phyloP scores from a whole-genome alignment of 148 eudicot species.

The Arbutus unedo region DNA sequence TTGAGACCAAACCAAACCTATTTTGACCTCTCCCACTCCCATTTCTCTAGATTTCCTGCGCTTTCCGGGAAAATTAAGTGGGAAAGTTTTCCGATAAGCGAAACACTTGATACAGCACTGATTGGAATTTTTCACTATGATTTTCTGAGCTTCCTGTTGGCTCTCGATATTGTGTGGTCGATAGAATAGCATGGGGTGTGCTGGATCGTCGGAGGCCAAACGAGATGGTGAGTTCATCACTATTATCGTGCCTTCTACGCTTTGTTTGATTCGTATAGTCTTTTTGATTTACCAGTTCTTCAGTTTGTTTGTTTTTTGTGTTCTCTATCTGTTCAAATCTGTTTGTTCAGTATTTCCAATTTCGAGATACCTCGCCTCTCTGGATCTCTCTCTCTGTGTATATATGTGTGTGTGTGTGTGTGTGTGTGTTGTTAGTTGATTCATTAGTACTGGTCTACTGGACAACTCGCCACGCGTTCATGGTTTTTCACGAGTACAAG shows the following conservation, averaged over 20 bases:
- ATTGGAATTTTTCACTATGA: constrained; percentile 2
- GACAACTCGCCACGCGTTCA: not conserved
- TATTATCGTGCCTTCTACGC: not conserved
- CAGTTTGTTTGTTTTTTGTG: not conserved
- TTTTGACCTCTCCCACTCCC: not conserved
- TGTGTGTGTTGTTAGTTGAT: not conserved
- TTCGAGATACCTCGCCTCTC: not conserved
- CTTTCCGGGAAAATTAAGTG: constrained; percentile 2
- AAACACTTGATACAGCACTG: not conserved
- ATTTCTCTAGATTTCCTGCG: not conserved
- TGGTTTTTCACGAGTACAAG: not conserved
- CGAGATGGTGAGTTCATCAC: constrained; percentile 23
- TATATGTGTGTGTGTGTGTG: not conserved
- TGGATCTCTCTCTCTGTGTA: not conserved
- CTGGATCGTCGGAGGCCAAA: constrained; percentile 34
- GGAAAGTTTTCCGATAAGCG: not conserved
- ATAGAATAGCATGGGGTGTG: constrained; percentile 34
- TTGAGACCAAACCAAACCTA: constrained; percentile 10
- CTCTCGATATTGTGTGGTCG: constrained; percentile 6
- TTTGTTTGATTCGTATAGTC: not conserved
- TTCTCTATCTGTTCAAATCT: not conserved
- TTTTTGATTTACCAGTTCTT: not conserved
- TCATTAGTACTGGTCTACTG: not conserved
- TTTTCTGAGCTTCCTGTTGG: constrained; percentile 10
- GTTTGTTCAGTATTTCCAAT: not conserved